These are phyloP conservation scores for Daldinia concentrica DNA, from an alignment of 495 filamentous ascomycete genomes.

Conservation along the genomic window DNA sequence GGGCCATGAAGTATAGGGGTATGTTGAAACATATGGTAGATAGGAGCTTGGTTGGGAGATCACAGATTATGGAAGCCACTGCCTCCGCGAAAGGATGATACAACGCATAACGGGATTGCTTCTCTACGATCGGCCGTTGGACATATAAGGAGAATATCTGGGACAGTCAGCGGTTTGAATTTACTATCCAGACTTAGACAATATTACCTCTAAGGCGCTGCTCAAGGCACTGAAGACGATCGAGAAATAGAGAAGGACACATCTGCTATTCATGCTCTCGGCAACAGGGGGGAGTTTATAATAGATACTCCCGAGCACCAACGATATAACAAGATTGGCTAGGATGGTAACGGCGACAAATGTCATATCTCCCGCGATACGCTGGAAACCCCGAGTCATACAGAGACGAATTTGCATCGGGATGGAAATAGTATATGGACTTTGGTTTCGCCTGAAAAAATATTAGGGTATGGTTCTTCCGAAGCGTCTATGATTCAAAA, in stretches of 20 bases:
- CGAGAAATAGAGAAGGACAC: constrained; percentile 20
- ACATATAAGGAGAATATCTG: constrained; percentile 66
- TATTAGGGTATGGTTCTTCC: background rate
- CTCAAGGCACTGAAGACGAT: constrained; percentile 18
- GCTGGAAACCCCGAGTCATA: constrained; percentile 59
- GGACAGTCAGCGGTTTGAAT: background rate
- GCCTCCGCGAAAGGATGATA: constrained; percentile 71
- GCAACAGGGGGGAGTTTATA: constrained; percentile 18
- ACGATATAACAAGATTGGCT: constrained; percentile 68
- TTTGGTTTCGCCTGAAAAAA: constrained; percentile 49
- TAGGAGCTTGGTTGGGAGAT: constrained; percentile 64
- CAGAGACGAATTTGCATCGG: constrained; percentile 60
- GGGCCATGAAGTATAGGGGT: constrained; percentile 68
- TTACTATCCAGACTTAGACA: background rate
- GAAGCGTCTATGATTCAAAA: background rate
- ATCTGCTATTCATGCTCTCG: constrained; percentile 22
- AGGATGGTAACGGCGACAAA: constrained; percentile 69
- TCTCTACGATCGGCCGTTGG: constrained; percentile 71
- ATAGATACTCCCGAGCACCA: constrained; percentile 66
- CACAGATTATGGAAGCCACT: constrained; percentile 65
- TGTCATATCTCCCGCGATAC: constrained; percentile 67
- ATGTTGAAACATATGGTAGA: constrained; percentile 62
- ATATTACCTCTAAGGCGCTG: constrained; percentile 19
- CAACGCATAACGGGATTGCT: constrained; percentile 72
- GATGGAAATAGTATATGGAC: constrained; percentile 67